Evolutionary conservation across 1,139 yeast species (phyloP).

Genomic region (Candida glucosophila): DNA sequence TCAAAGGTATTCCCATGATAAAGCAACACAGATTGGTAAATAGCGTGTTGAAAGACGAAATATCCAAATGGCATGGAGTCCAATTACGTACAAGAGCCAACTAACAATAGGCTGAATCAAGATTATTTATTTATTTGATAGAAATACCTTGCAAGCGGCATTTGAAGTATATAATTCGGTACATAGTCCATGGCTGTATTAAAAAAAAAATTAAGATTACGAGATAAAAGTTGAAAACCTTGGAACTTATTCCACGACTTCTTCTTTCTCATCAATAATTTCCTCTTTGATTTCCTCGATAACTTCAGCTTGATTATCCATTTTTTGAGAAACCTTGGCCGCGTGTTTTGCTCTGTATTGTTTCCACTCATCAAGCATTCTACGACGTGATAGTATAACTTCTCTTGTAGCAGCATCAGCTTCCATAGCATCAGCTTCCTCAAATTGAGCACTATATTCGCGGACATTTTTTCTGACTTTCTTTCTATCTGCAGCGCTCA

Average conservation of each 20-base stretch:
- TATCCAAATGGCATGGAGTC: constrained; percentile 89
- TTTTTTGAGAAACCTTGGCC: constrained; percentile 38
- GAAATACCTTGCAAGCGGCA: too few species aligned
- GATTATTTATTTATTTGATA: too few species aligned
- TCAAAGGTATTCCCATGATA: constrained; percentile 74
- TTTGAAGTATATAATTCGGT: constrained; percentile 3
- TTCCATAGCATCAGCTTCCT: constrained; percentile 94
- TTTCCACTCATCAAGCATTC: constrained; percentile 78
- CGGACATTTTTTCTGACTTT: constrained; percentile 84
- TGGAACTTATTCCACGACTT: constrained; percentile 47
- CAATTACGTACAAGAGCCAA: constrained; percentile 68
- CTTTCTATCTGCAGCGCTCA: constrained; percentile 75
- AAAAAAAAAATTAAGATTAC: background rate
- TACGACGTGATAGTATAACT: constrained; percentile 77
- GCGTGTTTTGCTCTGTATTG: constrained; percentile 61
- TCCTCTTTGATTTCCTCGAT: constrained; percentile 61
- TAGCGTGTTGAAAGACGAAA: constrained; percentile 73
- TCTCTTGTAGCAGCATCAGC: constrained; percentile 91
- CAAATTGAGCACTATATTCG: constrained; percentile 88
- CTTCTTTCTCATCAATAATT: constrained; percentile 75
- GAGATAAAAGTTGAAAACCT: background rate
- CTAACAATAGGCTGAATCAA: too few species aligned
- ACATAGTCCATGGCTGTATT: constrained; percentile 42
- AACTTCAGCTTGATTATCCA: constrained; percentile 52
- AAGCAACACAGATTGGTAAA: constrained; percentile 92